Evolutionary conservation across 345 rosid genomes (phyloP), one percentile per base, ranked within the genome.

Genomic region (Arabidopsis suecica): DNA sequence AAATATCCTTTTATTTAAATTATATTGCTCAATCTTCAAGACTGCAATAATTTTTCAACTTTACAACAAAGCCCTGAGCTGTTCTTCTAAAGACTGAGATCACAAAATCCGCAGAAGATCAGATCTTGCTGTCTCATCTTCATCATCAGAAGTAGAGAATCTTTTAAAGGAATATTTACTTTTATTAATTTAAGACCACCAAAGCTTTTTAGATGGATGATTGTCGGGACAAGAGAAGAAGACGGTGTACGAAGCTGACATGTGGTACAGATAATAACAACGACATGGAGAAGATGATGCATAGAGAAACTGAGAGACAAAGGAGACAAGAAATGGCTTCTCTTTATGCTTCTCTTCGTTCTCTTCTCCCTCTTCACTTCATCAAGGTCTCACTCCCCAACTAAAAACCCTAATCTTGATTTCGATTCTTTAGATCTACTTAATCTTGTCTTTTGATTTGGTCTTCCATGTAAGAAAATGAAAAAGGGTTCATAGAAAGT

Each of bases 241-340:
- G 78, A 59, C 59, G 65, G 6, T 40, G 77, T 41, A 30, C 60
- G 61, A 72, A 71, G 65, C 68, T 66, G 13, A 66, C 49, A 32
- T 50, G 58, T 38, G 41, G 44, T 33, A 59, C 22, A 6, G 65
- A 61, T 55, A 71, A 63, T 25, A 68, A 61, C n/a, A 68, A 61
- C n/a, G 68, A 63, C 22, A 78, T 71, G 44, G 89, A 84, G 87
- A 93, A 87, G 81, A 65, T 71, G 84, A 69, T 83, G 81, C 98
- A 88, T 50, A 79, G 93, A 59, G 93, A 91, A 41, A 65, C 80
- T 61, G 97, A 92, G 72, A 79, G 86, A 48, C 87, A 82, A 74
- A 80, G 96, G 42, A 82, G 97, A 78, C 89, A 85, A 81, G 89
- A 87, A 61, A 88, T 92, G 96, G 61, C 93, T 37, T 42, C 83